These are phyloP conservation scores for Pichia nakasei DNA, from an alignment of 805 yeast genomes.

Conservation along the genomic window DNA sequence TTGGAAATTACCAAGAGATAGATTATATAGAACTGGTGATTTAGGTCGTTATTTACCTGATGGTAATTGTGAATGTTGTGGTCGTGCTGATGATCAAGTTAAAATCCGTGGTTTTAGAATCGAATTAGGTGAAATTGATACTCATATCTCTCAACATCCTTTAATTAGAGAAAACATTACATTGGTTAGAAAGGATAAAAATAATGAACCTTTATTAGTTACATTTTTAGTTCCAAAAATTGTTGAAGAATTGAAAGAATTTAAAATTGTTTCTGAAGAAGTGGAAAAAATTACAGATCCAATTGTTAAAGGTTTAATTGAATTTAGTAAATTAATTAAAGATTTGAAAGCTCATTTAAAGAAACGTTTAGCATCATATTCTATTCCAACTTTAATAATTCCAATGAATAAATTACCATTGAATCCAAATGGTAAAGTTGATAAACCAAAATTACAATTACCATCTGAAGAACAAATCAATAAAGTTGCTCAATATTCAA, in stretches of 20 bases:
- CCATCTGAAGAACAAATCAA: slow-evolving; percentile 85
- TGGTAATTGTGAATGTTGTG: slow-evolving; percentile 96
- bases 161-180: slow-evolving; percentile 89
- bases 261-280: slow-evolving; percentile 43
- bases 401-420: slow-evolving; percentile 82
- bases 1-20: slow-evolving; percentile 93
- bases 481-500: slow-evolving; percentile 52
- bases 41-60: slow-evolving; percentile 94
- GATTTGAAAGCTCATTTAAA: slow-evolving; percentile 76
- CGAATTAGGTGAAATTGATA: slow-evolving; percentile 96
- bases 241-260: slow-evolving; percentile 35
- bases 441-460: slow-evolving; percentile 92
- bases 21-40: slow-evolving; percentile 95
- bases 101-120: slow-evolving; percentile 98
- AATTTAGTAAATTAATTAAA: slow-evolving; percentile 66
- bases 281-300: slow-evolving; percentile 46
- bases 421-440: slow-evolving; percentile 97
- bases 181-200: slow-evolving; percentile 82
- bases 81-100: slow-evolving; percentile 98
- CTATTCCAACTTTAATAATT: slow-evolving; percentile 86
- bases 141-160: slow-evolving; percentile 91
- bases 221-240: slow-evolving; percentile 81
- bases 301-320: slow-evolving; percentile 69
- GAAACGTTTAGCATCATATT: slow-evolving; percentile 84
- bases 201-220: slow-evolving; percentile 84